Evolutionary conservation across 257 asterid genomes (phyloP).

Genomic region (Primulina tabacum): DNA sequence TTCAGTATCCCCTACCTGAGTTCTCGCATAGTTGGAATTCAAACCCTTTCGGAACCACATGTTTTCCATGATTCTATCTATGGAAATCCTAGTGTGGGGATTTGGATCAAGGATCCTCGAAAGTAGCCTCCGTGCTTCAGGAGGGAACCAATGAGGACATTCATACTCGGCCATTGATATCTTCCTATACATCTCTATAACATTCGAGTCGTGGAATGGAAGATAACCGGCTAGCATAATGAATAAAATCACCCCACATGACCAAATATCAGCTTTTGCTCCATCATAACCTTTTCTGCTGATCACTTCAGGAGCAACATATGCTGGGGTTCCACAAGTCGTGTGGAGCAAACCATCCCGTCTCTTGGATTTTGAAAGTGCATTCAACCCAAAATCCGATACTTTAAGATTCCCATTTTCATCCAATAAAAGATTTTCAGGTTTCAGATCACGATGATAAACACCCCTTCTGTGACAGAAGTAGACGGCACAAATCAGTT

Average conservation of each 20-base stretch:
- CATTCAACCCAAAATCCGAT: slow-evolving; percentile 78
- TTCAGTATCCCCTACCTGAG: slow-evolving; percentile 22
- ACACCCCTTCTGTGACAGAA: slow-evolving; percentile 71
- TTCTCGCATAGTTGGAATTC: slow-evolving; percentile 12
- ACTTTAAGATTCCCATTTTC: slow-evolving; percentile 66
- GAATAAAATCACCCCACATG: slow-evolving; percentile 73
- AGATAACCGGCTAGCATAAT: slow-evolving; percentile 68
- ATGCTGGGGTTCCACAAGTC: slow-evolving; percentile 81
- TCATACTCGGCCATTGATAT: slow-evolving; percentile 49
- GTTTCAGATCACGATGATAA: slow-evolving; percentile 79
- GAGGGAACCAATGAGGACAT: slow-evolving; percentile 65
- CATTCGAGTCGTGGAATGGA: slow-evolving; percentile 59
- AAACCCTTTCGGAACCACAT: slow-evolving; percentile 66
- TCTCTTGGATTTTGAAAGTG: slow-evolving; percentile 46
- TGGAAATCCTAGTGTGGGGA: slow-evolving; percentile 55
- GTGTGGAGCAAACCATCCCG: slow-evolving; percentile 82
- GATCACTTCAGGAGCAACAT: slow-evolving; percentile 78
- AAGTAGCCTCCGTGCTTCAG: slow-evolving; percentile 48
- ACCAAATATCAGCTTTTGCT: slow-evolving; percentile 72
- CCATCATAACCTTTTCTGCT: slow-evolving; percentile 66
- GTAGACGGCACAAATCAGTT: slow-evolving; percentile 52
- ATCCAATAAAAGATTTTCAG: slow-evolving; percentile 67
- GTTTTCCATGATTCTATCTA: slow-evolving; percentile 49
- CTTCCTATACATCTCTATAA: slow-evolving; percentile 66
- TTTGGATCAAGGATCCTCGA: slow-evolving; percentile 68